Conservation (phyloP, 768 basidiomycete species). For the Leccinum broughii region DNA sequence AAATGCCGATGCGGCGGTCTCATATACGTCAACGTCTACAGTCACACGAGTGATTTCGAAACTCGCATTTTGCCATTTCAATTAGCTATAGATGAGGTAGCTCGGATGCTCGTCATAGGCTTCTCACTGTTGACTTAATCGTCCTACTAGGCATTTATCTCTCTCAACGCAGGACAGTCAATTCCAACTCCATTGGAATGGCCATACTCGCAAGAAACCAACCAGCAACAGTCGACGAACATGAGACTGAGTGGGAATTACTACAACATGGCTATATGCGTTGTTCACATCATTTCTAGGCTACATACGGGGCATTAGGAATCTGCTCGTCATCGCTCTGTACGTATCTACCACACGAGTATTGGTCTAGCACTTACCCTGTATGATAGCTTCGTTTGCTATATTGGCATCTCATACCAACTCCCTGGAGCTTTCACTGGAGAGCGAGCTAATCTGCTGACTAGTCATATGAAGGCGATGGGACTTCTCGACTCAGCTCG, state of each 20-base stretch:
- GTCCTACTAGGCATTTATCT: conserved; percentile 65
- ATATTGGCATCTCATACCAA: conserved; percentile 75
- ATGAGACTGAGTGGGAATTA: conserved; percentile 55
- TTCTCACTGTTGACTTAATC: neutral
- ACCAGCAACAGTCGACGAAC: conserved; percentile 56
- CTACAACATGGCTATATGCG: neutral
- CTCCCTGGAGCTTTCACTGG: conserved; percentile 68
- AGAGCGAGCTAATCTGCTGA: conserved; percentile 65
- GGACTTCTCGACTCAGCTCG: conserved; percentile 71
- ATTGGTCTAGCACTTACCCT: neutral
- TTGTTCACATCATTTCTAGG: conserved; percentile 59
- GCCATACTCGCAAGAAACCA: conserved; percentile 65
- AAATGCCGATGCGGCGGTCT: conserved; percentile 62
- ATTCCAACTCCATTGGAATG: conserved; percentile 65
- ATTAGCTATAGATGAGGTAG: conserved; percentile 44
- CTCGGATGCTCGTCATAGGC: neutral
- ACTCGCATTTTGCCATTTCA: conserved; percentile 68
- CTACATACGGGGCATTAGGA: conserved; percentile 61
- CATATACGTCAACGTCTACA: conserved; percentile 59
- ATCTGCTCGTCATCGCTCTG: conserved; percentile 67
- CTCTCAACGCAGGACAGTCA: conserved; percentile 57
- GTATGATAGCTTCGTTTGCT: conserved; percentile 58
- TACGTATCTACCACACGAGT: conserved; percentile 32
- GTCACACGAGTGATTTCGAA: conserved; percentile 70
- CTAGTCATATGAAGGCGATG: conserved; percentile 79